A percentile compares a stretch with the other conserved stretches of the same genome.
Conservation (phyloP, 2,329 filamentous ascomycete genomes). For the Chaetomium olivaceum region DNA sequence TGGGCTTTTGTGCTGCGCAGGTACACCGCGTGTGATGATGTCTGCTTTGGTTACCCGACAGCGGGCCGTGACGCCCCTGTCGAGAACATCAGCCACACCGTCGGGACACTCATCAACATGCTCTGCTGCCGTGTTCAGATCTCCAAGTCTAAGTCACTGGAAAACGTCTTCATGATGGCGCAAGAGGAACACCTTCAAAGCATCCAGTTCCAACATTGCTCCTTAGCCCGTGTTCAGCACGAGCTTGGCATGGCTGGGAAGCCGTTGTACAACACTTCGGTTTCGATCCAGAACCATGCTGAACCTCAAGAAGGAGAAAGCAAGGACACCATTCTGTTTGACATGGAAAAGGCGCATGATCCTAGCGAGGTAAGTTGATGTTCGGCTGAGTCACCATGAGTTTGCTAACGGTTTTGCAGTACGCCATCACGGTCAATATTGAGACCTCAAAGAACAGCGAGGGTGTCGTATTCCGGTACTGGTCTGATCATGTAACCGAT, state of each 20-base stretch:
- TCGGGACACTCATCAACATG: constrained; percentile 33
- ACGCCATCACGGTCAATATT: constrained; percentile 33
- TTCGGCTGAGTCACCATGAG: not conserved
- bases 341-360: constrained; percentile 30
- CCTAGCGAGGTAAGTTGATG: constrained; percentile 29
- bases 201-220: constrained; percentile 28
- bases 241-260: constrained; percentile 30
- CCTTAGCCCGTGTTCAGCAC: constrained; percentile 31
- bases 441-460: constrained; percentile 27
- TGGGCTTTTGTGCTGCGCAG: constrained; percentile 32
- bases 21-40: constrained; percentile 31
- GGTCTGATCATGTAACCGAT: constrained; percentile 32
- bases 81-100: constrained; percentile 23
- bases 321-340: constrained; percentile 24
- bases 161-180: constrained; percentile 23
- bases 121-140: constrained; percentile 31
- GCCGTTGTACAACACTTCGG: constrained; percentile 32
- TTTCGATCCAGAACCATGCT: constrained; percentile 31
- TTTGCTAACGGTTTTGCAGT: constrained; percentile 20
- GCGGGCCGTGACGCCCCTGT: constrained; percentile 30
- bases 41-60: constrained; percentile 32
- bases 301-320: not conserved
- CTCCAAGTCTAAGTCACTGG: constrained; percentile 16
- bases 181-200: constrained; percentile 31
- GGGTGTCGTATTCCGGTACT: constrained; percentile 32